Evolutionary conservation across 192 early-diverging fungal species (phyloP).

Genomic region (Thamnidium elegans): DNA sequence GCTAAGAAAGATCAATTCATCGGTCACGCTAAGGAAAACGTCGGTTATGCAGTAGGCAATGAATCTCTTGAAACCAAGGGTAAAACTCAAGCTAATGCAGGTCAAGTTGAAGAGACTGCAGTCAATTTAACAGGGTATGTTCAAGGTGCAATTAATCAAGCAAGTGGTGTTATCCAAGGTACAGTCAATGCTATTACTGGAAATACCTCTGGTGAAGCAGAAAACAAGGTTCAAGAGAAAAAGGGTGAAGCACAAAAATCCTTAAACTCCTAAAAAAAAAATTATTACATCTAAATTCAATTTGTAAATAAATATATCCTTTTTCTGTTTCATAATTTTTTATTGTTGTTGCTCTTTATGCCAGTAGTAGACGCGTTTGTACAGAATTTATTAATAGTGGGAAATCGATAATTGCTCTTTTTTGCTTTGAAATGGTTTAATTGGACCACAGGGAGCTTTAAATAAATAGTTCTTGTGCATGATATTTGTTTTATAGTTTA

Average conservation of each 20-base stretch:
- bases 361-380: no score
- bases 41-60: constrained; percentile 35
- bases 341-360: no score
- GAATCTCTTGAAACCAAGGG: constrained; percentile 32
- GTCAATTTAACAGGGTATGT: constrained; percentile 23
- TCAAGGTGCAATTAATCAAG: constrained; percentile 26
- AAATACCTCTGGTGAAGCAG: constrained; percentile 4
- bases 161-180: constrained; percentile 31
- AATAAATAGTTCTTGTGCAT: no score
- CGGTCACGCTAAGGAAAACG: constrained; percentile 36
- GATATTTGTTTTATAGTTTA: no score
- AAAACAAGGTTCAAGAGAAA: constrained; percentile 17
- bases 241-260: constrained; percentile 19
- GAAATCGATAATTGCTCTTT: no score
- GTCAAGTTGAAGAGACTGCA: constrained; percentile 24
- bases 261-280: constrained; percentile 13
- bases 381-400: no score
- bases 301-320: no score
- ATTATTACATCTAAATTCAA: no score
- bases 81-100: constrained; percentile 26
- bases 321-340: no score
- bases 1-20: constrained; percentile 30
- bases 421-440: no score
- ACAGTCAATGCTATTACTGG: constrained; percentile 18
- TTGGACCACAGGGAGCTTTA: no score